Evolutionary conservation across 1,284 basidiomycete species (phyloP), one percentile per base, ranked within the genome.

Genomic region (Ceratobasidium sp.): DNA sequence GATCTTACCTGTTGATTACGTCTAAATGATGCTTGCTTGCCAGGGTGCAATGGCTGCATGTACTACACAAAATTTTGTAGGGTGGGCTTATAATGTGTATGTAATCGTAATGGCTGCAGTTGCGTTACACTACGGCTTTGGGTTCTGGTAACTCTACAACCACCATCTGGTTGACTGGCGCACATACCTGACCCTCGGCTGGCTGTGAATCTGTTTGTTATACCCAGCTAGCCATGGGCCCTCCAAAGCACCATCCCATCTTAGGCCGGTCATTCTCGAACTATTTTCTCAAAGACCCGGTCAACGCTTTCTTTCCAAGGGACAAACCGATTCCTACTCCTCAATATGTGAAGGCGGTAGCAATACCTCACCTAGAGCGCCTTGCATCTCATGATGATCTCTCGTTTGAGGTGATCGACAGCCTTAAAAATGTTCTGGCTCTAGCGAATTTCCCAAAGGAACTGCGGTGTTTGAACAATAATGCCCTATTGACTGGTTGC

Each of bases 291-390:
- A 60, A 39, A 35, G 56, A 60, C 17, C 56, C 56, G 3, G 33
- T 17, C 20, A 60, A 60, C n/a, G 56, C 56, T 10, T 60, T 60
- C 56, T 60, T 60, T 39, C 56, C 56, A 37, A 60, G 20, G 8
- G 56, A 39, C 7, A 60, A 3, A 60, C 31, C 31, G 2, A 5
- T n/a, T 8, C 56, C 56, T 8, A 35, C 56, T 10, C 4, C 2
- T 28, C 28, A n/a, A n/a, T 17, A 60, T n/a, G 56, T 13, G 37
- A 35, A 60, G 26, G 37, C 56, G 15, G 33, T 37, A 33, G 28
- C 56, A 2, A 33, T 60, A 28, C 33, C 56, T 3, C 35, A 39
- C 45, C 17, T 47, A 20, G 10, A 47, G 45, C 45, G 3, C 17
- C 15, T 33, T 5, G 53, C 53, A 5, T 11, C 10, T 33, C 23